Conservation (phyloP, 345 rosid genomes). For the Lumnitzera littorea region DNA sequence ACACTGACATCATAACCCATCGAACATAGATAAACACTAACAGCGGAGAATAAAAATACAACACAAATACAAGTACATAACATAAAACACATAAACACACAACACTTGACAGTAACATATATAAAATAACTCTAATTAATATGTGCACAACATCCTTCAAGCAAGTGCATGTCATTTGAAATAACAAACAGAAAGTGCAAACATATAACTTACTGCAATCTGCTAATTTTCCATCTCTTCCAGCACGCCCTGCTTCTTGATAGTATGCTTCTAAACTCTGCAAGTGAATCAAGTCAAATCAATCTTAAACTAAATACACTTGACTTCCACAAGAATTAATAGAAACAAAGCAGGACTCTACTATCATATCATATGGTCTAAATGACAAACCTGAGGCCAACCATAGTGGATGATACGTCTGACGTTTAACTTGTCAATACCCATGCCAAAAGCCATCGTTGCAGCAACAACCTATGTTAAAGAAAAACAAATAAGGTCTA, state of each 20-base stretch:
- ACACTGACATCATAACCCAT: too few relatives aligned
- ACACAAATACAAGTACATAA: too few relatives aligned
- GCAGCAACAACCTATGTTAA: constrained; percentile 70
- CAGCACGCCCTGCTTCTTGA: constrained; percentile 99
- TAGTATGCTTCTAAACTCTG: constrained; percentile 94
- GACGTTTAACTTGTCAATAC: constrained; percentile 80
- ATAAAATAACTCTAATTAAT: too few relatives aligned
- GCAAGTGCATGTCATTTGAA: too few relatives aligned
- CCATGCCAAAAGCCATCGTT: constrained; percentile 95
- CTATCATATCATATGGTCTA: background rate
- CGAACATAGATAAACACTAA: too few relatives aligned
- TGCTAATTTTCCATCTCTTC: constrained; percentile 85
- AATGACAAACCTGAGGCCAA: constrained; percentile 75
- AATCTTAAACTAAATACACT: background rate
- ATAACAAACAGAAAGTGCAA: background rate
- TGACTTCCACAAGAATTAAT: background rate
- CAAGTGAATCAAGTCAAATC: constrained; percentile 9
- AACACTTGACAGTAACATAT: too few relatives aligned
- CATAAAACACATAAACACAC: too few relatives aligned
- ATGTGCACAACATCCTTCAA: too few relatives aligned
- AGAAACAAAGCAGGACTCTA: background rate
- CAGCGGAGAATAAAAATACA: too few relatives aligned
- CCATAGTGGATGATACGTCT: constrained; percentile 83
- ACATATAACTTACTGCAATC: constrained; percentile 56
- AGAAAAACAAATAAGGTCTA: constrained; percentile 1